These are phyloP conservation scores for Pelargonium fulgidum DNA, from an alignment of 441 rosid species.

Conservation along the genomic window DNA sequence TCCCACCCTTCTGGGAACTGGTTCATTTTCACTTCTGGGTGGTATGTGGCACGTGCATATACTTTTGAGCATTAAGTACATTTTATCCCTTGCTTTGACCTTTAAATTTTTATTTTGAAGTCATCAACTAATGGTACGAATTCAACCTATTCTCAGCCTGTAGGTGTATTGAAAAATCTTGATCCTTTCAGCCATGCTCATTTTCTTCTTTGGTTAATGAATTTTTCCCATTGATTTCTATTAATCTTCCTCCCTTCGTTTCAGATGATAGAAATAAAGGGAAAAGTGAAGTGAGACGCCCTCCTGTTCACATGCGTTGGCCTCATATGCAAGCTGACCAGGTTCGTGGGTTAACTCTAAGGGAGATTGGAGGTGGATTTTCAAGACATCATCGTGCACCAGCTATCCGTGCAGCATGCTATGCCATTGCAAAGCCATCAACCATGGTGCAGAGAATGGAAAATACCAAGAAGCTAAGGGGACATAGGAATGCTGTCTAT, in stretches of 20 bases:
- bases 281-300: slow-evolving; percentile 35
- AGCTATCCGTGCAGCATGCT: slow-evolving; percentile 81
- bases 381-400: slow-evolving; percentile 93
- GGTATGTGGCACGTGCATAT: slow-evolving; percentile 46
- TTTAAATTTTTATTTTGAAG: background rate
- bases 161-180: background rate
- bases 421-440: slow-evolving; percentile 86
- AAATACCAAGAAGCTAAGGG: slow-evolving; percentile 80
- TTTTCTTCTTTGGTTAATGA: background rate
- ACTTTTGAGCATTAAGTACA: background rate
- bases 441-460: slow-evolving; percentile 93
- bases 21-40: slow-evolving; percentile 86
- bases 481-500: slow-evolving; percentile 96
- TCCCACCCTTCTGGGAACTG: slow-evolving; percentile 80
- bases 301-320: slow-evolving; percentile 78
- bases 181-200: background rate
- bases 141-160: background rate
- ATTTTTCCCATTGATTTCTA: background rate
- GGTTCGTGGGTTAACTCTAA: slow-evolving; percentile 76
- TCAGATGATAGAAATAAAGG: slow-evolving; percentile 40
- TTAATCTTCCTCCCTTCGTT: slow-evolving; percentile 19
- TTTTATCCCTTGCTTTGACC: slow-evolving; percentile 2
- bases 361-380: slow-evolving; percentile 99
- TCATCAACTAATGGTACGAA: background rate
- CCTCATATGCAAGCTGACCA: slow-evolving; percentile 92